Base-by-base conservation (phyloP, 805 yeast species). In the Nakazawaea wickerhamii region DNA sequence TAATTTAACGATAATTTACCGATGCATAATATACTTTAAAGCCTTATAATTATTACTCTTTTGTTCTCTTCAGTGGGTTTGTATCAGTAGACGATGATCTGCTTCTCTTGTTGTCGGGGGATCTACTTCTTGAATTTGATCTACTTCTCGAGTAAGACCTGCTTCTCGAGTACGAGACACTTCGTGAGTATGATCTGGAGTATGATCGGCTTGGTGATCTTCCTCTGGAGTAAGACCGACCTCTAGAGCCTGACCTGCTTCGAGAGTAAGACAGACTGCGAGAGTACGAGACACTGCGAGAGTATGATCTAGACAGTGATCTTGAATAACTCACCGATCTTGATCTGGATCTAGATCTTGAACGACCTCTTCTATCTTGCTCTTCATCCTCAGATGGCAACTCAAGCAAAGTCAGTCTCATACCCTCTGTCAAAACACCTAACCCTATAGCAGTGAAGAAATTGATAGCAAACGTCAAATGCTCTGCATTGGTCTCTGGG, bases 361-460 rank as follows among this genome's bases (percentile, higher is more conserved):
- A 21, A 25, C 55, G 43, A 10, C 50, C 50, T 28, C 42, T n/a
- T 22, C 28, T 13, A 14, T 38, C 47, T 21, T 45, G 18, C 31
- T 43, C 48, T 31, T 50, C 54, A 11, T 48, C 48, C 13, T 53
- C 55, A 3, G 53, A 41, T 19, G 61, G 59, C 20, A 59, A 31
- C 13, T 45, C 43, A 33, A 52, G 41, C 19, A 59, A 47, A 2
- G 34, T 39, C 4, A 66, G 71, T 62, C 98, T 75, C 95, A 90
- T 84, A 1, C 66, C 74, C 30, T 87, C 95, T 0, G 98, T 90
- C 44, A 91, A 58, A 2, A 73, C 71, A 35, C 97, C 97, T 38
- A 91, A 59, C 0, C 95, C 95, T 48, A 91, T 88, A 1, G 97
- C 96, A 0, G 97, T 91, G 60, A 91, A 91, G 58, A 73, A 91